Base-by-base conservation (phyloP, 1,284 basidiomycete species). In the Phenoliferia sp. region DNA sequence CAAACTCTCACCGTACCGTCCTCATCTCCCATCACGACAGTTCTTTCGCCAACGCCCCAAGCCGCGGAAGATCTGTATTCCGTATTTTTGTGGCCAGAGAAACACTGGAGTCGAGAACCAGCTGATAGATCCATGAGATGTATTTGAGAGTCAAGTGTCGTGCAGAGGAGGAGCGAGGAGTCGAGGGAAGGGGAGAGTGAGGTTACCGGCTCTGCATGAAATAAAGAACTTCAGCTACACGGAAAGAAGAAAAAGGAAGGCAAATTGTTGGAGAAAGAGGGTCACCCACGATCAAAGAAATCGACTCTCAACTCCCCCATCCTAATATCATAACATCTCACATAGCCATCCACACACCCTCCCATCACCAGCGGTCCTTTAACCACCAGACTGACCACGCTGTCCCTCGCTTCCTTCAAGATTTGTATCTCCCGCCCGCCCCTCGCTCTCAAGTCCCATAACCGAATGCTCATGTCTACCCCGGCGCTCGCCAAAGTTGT, bases 311-410 rank as follows among this genome's bases (percentile, higher is more conserved):
- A 80, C 78, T 94, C 86, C 29, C 96, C 96, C 82, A 89, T 92
- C 58, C 95, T 87, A 35, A 99, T 81, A 79, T 99, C 96, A 79
- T 98, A 98, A 1, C 89, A 90, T 29, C 96, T 86, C 36, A 97
- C 86, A 74, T 89, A 84, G 1, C 96, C 95, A 73, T 99, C 96
- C 2, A 95, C 88, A 0, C 90, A 93, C 1, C 91, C 92, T 0
- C 92, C 85, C 55, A 89, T 83, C 71, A 98, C 85, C 65, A 83
- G 75, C 84, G 48, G 84, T 76, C 32, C 84, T 82, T 72, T 90
- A 80, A 81, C 88, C 79, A 68, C 70, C n/a, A 99, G 79, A 12
- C 88, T 85, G 72, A 94, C 93, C 60, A 99, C 88, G 0, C 91
- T 88, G 75, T 97, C 94, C 28, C 86, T 87, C 0, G 94, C 90